A percentile compares a stretch with the other conserved stretches of the same genome.
Evolutionary conservation across 345 rosid species (phyloP).

Genomic region (Chamaenerion angustifolium): DNA sequence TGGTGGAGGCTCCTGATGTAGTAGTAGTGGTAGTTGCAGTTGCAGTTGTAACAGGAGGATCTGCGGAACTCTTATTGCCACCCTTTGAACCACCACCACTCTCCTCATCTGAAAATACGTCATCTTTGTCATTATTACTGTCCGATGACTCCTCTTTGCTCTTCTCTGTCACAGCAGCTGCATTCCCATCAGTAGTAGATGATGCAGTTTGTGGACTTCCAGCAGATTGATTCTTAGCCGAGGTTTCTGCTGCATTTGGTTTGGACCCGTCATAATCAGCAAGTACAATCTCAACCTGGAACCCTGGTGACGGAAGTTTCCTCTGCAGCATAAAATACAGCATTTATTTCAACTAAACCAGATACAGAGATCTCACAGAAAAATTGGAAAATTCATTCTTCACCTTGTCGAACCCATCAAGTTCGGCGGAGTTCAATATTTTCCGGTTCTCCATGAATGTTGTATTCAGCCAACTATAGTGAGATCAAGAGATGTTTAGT

Average conservation of each 20-base stretch:
- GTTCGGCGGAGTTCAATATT: slow-evolving; percentile 44
- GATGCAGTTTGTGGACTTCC: slow-evolving; percentile 15
- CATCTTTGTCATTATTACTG: slow-evolving; percentile 33
- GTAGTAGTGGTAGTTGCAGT: background rate
- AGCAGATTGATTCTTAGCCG: slow-evolving; percentile 12
- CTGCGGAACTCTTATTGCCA: slow-evolving; percentile 8
- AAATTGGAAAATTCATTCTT: slow-evolving; percentile 3
- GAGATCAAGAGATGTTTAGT: slow-evolving; percentile 1
- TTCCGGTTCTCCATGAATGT: slow-evolving; percentile 71
- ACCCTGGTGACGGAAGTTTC: slow-evolving; percentile 84
- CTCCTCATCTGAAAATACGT: slow-evolving; percentile 75
- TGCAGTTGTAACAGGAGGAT: slow-evolving; percentile 1
- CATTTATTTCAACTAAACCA: background rate
- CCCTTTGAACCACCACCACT: slow-evolving; percentile 35
- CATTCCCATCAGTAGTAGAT: slow-evolving; percentile 12
- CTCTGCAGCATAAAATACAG: slow-evolving; percentile 26
- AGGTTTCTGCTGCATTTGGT: slow-evolving; percentile 17
- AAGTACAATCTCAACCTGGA: slow-evolving; percentile 73
- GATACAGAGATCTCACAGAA: background rate
- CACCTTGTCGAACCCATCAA: slow-evolving; percentile 93
- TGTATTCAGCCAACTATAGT: slow-evolving; percentile 74
- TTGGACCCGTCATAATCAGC: slow-evolving; percentile 31
- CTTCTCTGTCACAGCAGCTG: slow-evolving; percentile 8
- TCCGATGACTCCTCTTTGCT: slow-evolving; percentile 14
- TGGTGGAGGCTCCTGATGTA: slow-evolving; percentile 2